Percentiles rank a stretch among this genome's conserved stretches.
Conservation (phyloP, 2,329 filamentous ascomycete species). For the Penicillium frequentans region DNA sequence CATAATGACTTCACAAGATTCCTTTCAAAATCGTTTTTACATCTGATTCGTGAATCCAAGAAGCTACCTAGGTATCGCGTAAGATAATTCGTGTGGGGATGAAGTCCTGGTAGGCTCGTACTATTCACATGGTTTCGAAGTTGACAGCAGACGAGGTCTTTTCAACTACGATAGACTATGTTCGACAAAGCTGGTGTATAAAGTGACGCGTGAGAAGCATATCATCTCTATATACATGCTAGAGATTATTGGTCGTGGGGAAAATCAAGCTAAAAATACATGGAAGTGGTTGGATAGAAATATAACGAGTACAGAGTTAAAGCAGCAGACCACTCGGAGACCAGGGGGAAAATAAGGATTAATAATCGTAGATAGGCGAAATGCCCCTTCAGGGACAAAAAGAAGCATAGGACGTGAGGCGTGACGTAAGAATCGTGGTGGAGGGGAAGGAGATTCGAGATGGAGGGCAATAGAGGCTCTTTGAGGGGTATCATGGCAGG, state of each 20-base stretch:
- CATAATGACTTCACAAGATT: background rate
- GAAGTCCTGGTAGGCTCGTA: background rate
- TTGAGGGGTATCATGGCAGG: background rate
- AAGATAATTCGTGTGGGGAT: background rate
- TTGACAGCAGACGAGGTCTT: background rate
- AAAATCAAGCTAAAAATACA: constrained; percentile 25
- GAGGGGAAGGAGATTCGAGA: background rate
- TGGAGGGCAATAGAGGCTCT: background rate
- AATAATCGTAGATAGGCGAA: constrained; percentile 9
- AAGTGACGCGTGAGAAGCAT: background rate
- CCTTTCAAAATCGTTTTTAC: background rate
- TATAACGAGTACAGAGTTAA: constrained; percentile 1
- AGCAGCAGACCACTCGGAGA: constrained; percentile 4
- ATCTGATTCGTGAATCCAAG: background rate
- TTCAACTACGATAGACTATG: background rate
- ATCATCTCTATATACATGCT: constrained; percentile 24
- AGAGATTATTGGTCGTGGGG: constrained; percentile 11
- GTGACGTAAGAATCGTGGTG: constrained; percentile 8
- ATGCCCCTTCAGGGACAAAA: background rate
- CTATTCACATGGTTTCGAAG: background rate
- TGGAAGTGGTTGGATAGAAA: constrained; percentile 11
- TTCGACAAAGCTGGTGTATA: background rate
- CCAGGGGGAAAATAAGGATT: background rate
- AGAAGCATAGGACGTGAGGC: constrained; percentile 5
- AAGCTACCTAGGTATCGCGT: background rate